Evolutionary conservation across 495 filamentous ascomycete genomes (phyloP).

Genomic region (Penicillium turbatum): DNA sequence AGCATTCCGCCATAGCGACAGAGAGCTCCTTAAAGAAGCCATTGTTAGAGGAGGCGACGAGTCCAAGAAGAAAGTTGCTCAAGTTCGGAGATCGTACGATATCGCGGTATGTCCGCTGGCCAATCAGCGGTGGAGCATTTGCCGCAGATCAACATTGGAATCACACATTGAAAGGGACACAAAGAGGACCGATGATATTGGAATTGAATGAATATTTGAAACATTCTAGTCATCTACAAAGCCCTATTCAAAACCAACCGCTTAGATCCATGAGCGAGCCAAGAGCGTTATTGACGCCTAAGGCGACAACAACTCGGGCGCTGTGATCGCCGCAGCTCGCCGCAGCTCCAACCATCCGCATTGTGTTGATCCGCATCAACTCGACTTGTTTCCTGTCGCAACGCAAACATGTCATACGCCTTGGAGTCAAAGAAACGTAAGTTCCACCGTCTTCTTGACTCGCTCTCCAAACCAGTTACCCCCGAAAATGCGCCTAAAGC

Average conservation of each 20-base stretch:
- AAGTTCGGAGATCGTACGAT: constrained; percentile 20
- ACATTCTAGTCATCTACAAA: not conserved
- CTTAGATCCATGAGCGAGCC: not conserved
- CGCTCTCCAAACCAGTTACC: constrained; percentile 36
- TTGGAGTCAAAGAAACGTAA: constrained; percentile 53
- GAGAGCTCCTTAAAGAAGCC: constrained; percentile 34
- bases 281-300: constrained; percentile 12
- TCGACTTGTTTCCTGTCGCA: not conserved
- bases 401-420: constrained; percentile 45
- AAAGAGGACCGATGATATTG: not conserved
- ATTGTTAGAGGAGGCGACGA: constrained; percentile 23
- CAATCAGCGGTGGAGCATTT: constrained; percentile 29
- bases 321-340: constrained; percentile 7
- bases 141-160: not conserved
- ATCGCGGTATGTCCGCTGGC: constrained; percentile 14
- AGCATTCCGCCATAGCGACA: constrained; percentile 31
- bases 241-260: not conserved
- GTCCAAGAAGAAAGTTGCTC: constrained; percentile 15
- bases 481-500: constrained; percentile 20
- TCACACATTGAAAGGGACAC: too few species aligned
- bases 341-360: constrained; percentile 8
- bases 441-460: constrained; percentile 54
- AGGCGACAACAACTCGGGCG: constrained; percentile 8
- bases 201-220: not conserved
- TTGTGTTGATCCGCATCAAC: constrained; percentile 6